Evolutionary conservation across 768 basidiomycete genomes (phyloP).

Genomic region (Cystobasidium tubakii): DNA sequence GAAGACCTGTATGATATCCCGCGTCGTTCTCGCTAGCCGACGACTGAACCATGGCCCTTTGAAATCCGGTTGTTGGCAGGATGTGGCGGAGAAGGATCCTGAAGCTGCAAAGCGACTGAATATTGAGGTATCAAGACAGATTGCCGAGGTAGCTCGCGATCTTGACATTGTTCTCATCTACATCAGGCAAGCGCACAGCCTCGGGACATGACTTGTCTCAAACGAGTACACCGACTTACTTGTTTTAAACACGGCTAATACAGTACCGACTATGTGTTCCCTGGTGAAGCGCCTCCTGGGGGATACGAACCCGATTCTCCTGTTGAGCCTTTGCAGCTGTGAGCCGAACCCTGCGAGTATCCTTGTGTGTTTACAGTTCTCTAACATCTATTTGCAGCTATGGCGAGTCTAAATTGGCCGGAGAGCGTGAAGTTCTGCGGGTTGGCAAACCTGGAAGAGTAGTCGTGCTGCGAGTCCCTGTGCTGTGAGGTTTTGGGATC

Average conservation of each 20-base stretch:
- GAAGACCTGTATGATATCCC: conserved; percentile 29
- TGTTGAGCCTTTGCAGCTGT: conserved; percentile 74
- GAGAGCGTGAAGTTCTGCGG: conserved; percentile 69
- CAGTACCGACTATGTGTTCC: conserved; percentile 81
- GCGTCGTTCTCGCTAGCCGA: not conserved
- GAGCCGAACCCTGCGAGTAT: not conserved
- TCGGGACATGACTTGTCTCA: not conserved
- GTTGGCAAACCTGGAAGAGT: conserved; percentile 57
- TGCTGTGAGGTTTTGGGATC: conserved; percentile 78
- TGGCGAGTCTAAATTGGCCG: conserved; percentile 76
- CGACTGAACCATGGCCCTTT: not conserved
- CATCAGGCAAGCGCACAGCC: conserved; percentile 71
- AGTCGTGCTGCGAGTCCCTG: conserved; percentile 77
- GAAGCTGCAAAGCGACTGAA: conserved; percentile 60
- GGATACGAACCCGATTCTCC: conserved; percentile 64
- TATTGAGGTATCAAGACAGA: conserved; percentile 63
- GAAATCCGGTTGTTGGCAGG: not conserved
- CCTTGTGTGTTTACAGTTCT: no score
- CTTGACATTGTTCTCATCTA: conserved; percentile 70
- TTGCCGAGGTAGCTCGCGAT: conserved; percentile 63
- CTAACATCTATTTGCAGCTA: conserved; percentile 57
- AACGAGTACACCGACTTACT: not conserved
- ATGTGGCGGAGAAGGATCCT: conserved; percentile 35
- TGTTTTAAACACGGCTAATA: conserved; percentile 15
- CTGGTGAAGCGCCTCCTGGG: conserved; percentile 66